Evolutionary conservation across 2,329 filamentous ascomycete species (phyloP).

Genomic region (Calonectria naviculata): DNA sequence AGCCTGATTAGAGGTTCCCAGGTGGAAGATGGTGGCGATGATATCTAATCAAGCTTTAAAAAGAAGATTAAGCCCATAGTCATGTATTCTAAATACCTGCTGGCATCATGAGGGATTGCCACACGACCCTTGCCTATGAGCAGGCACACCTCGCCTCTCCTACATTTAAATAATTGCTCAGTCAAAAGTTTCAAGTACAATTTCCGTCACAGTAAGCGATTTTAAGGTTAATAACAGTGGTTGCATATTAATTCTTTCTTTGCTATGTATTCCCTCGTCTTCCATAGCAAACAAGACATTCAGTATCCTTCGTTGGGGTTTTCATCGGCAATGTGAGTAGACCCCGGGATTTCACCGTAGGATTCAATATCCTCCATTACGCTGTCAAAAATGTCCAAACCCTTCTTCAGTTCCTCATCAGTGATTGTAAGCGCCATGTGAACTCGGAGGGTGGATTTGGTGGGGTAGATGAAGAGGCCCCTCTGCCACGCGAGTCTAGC

Average conservation of each 20-base stretch:
- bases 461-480: not conserved
- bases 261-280: too few species aligned
- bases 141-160: too few species aligned
- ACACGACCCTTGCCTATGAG: too few species aligned
- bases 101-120: too few species aligned
- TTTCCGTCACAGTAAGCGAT: too few species aligned
- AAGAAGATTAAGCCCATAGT: too few species aligned
- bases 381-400: not conserved
- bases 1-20: slow-evolving; percentile 15
- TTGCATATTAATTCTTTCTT: too few species aligned
- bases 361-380: not conserved
- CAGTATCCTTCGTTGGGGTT: not conserved
- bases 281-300: too few species aligned
- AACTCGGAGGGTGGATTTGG: not conserved
- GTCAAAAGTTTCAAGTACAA: too few species aligned
- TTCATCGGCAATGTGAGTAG: not conserved
- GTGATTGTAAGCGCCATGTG: not conserved
- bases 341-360: not conserved
- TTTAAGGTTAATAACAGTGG: too few species aligned
- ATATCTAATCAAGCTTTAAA: not conserved
- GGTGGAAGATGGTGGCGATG: not conserved
- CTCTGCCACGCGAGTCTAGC: not conserved
- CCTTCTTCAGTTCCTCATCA: not conserved
- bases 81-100: too few species aligned
- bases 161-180: too few species aligned